Percentiles rank a stretch among this genome's conserved stretches.
phyloP scores from a whole-genome alignment of 1,139 yeast species.

The Suhomyces choctaworum region DNA sequence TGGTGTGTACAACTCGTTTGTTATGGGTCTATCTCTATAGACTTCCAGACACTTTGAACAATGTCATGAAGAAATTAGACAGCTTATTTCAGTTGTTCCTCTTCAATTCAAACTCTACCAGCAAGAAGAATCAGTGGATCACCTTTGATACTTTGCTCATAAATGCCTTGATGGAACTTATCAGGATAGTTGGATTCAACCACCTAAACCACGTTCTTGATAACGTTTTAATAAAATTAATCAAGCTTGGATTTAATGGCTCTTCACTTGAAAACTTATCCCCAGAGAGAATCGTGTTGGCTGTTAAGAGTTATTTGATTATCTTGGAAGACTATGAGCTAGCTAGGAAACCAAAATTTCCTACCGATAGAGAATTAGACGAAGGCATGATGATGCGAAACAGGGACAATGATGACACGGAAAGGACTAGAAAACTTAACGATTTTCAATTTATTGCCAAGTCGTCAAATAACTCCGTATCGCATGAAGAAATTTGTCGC shows the following conservation, averaged over 20 bases:
- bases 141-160: slow-evolving; percentile 61
- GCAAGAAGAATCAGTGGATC: slow-evolving; percentile 72
- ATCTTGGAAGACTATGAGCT: slow-evolving; percentile 62
- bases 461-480: slow-evolving; percentile 47
- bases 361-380: slow-evolving; percentile 57
- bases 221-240: slow-evolving; percentile 64
- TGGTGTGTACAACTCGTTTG: slow-evolving; percentile 69
- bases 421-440: slow-evolving; percentile 11
- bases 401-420: slow-evolving; percentile 3
- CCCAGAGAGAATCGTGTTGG: slow-evolving; percentile 71
- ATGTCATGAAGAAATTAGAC: slow-evolving; percentile 63
- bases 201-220: slow-evolving; percentile 81
- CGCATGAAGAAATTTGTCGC: slow-evolving; percentile 77
- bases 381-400: slow-evolving; percentile 20
- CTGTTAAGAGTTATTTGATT: slow-evolving; percentile 68
- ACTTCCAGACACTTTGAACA: slow-evolving; percentile 83
- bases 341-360: slow-evolving; percentile 70
- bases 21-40: slow-evolving; percentile 90
- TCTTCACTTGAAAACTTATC: slow-evolving; percentile 56
- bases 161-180: slow-evolving; percentile 65
- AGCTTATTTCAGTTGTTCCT: slow-evolving; percentile 57
- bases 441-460: slow-evolving; percentile 43
- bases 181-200: slow-evolving; percentile 75
- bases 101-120: slow-evolving; percentile 40
- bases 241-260: slow-evolving; percentile 58